Evolutionary conservation across 73 alveolate species (phyloP).

Genomic region (Halteria grandinella): DNA sequence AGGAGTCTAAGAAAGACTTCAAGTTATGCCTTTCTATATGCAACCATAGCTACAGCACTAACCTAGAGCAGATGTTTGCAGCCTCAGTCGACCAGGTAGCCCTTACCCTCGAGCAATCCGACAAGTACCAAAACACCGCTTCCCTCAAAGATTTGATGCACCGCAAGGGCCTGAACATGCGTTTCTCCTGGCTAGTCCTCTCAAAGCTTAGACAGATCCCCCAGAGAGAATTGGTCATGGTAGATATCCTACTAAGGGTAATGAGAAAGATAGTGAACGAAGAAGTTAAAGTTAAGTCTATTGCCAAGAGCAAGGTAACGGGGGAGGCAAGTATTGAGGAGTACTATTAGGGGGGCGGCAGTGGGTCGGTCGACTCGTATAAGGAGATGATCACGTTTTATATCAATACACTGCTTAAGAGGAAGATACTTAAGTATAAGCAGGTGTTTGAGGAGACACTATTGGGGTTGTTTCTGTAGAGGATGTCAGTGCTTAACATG

Average conservation of each 20-base stretch:
- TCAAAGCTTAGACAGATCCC: slow-evolving; percentile 4
- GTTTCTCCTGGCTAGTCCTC: slow-evolving; percentile 52
- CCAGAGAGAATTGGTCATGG: slow-evolving; percentile 51
- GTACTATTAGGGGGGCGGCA: slow-evolving; percentile 42
- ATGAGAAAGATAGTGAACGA: slow-evolving; percentile 46
- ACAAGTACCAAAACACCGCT: slow-evolving; percentile 18
- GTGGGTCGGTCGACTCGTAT: too few species aligned
- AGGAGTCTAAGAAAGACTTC: slow-evolving; percentile 33
- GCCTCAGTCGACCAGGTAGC: slow-evolving; percentile 44
- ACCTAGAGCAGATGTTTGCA: slow-evolving; percentile 11
- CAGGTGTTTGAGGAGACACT: slow-evolving; percentile 54
- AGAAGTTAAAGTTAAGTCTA: slow-evolving; percentile 33
- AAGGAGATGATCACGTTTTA: slow-evolving; percentile 24
- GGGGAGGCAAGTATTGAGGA: slow-evolving; percentile 28
- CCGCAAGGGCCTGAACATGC: slow-evolving; percentile 62
- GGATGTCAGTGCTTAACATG: slow-evolving; percentile 43
- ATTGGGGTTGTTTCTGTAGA: slow-evolving; percentile 46
- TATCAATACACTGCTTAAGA: slow-evolving; percentile 41
- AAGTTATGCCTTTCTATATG: slow-evolving; percentile 16
- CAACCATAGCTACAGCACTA: slow-evolving; percentile 9
- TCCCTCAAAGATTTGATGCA: slow-evolving; percentile 65
- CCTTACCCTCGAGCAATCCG: slow-evolving; percentile 47
- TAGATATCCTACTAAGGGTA: slow-evolving; percentile 57
- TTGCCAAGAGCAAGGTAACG: background rate
- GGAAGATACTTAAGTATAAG: slow-evolving; percentile 28